Evolutionary conservation across 129 eudicot species (phyloP).

Genomic region (Flaveria linearis): DNA sequence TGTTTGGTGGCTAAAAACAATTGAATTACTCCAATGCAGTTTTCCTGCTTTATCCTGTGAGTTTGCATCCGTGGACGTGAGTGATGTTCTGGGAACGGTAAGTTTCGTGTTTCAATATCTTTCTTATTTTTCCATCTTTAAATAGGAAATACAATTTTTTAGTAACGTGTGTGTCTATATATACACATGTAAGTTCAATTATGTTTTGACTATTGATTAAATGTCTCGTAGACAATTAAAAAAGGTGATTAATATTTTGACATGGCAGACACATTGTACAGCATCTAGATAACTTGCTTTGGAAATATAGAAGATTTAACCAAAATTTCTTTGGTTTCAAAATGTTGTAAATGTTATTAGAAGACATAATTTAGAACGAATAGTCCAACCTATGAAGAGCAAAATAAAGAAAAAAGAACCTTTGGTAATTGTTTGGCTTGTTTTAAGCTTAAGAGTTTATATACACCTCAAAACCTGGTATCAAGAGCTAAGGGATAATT

Average conservation of each 20-base stretch:
- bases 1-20: slow-evolving; percentile 17
- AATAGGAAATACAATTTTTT: background rate
- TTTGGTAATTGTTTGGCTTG: background rate
- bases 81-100: slow-evolving; percentile 98
- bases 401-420: background rate
- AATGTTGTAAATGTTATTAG: background rate
- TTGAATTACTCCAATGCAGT: slow-evolving; percentile 43
- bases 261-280: background rate
- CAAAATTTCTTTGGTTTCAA: slow-evolving; percentile 3
- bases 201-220: slow-evolving; percentile 6
- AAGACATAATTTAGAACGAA: background rate
- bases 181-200: background rate
- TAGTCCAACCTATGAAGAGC: background rate
- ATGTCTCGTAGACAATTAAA: background rate
- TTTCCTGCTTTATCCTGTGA: slow-evolving; percentile 97
- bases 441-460: background rate
- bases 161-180: background rate
- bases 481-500: slow-evolving; percentile 11
- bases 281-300: background rate
- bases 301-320: slow-evolving; percentile 12
- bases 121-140: background rate
- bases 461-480: too few species aligned
- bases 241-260: background rate
- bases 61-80: slow-evolving; percentile 97
- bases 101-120: slow-evolving; percentile 34